Percentiles rank a stretch among this genome's conserved stretches.
phyloP scores from a whole-genome alignment of 148 eudicot genomes.

The Polygonum maritimum region DNA sequence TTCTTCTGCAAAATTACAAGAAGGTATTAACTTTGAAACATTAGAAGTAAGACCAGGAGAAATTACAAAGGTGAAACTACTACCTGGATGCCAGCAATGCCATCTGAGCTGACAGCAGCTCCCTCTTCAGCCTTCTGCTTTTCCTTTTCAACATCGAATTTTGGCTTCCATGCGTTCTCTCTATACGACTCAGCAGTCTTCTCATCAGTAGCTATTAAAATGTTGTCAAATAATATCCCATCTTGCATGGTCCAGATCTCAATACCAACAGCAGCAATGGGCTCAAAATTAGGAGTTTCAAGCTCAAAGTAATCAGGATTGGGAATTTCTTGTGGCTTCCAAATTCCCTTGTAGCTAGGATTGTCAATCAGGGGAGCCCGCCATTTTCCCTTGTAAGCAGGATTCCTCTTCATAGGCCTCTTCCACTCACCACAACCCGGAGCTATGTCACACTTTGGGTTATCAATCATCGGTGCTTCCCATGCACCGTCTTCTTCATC shows the following conservation, averaged over 20 bases:
- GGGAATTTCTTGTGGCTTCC: constrained; percentile 81
- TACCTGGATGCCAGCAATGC: constrained; percentile 73
- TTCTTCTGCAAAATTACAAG: constrained; percentile 46
- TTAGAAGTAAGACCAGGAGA: not conserved
- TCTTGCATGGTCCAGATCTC: constrained; percentile 97
- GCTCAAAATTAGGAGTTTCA: constrained; percentile 73
- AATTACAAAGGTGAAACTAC: constrained; percentile 10
- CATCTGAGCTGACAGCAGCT: constrained; percentile 33
- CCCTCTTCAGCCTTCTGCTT: constrained; percentile 82
- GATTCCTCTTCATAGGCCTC: constrained; percentile 78
- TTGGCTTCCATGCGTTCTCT: constrained; percentile 69
- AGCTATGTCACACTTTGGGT: constrained; percentile 74
- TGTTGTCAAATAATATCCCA: constrained; percentile 82
- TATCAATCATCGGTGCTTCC: constrained; percentile 90
- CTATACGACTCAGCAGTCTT: constrained; percentile 62
- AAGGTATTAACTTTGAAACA: not conserved
- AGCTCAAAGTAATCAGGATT: constrained; percentile 83
- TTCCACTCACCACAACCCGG: constrained; percentile 98
- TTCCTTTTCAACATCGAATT: constrained; percentile 71
- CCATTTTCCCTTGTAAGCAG: constrained; percentile 96
- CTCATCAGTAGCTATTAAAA: constrained; percentile 69
- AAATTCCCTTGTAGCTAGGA: constrained; percentile 85
- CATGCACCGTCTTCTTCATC: constrained; percentile 98
- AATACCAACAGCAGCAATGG: constrained; percentile 86
- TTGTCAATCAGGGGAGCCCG: constrained; percentile 71